Base-by-base conservation (phyloP, 2,329 filamentous ascomycete species). In the Helicocarpus griseus region DNA sequence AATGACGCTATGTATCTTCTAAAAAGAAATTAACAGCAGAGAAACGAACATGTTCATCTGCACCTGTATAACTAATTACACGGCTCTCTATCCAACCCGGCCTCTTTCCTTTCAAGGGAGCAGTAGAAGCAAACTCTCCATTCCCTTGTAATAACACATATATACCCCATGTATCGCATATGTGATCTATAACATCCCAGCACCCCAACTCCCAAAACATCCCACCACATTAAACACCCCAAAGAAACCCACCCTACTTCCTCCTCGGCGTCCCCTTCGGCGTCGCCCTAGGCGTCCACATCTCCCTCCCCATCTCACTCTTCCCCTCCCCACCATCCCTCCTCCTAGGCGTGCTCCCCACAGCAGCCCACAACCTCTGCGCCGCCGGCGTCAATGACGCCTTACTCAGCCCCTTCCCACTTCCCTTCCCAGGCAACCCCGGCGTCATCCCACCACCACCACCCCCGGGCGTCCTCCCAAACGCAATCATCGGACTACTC, bases 371-470 rank as follows among this genome's bases (percentile, higher is more conserved):
- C 51, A 74, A 56, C 53, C 65, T 68, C 54, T 71, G 70, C 22
- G 69, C 72, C 1, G 72, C 72, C 14, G 71, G 71, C 2, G 72
- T 74, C 52, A 74, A 61, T 50, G 65, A 62, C 58, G 70, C 66
- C 28, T 59, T 58, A 26, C 53, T 49, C 19, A 46, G 21, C 17
- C 44, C 43, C 19, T 48, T 53, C 21, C 47, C 47, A 6, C 14
- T 9, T 28, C 9, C 48, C 38, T n/a, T n/a, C n/a, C n/a, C n/a
- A n/a, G n/a, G n/a, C n/a, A n/a, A n/a, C n/a, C n/a, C n/a, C n/a
- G n/a, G n/a, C n/a, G n/a, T n/a, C n/a, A 19, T 21, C 31, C 26
- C 51, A 21, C n/a, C 51, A 53, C 48, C 58, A 50, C 47, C 53
- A 14, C 14, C 14, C 8, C 44, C 44, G 1, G 44, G 44, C 8